Evolutionary conservation across 2,329 filamentous ascomycete genomes (phyloP).

Genomic region (Exserohilum turcica): DNA sequence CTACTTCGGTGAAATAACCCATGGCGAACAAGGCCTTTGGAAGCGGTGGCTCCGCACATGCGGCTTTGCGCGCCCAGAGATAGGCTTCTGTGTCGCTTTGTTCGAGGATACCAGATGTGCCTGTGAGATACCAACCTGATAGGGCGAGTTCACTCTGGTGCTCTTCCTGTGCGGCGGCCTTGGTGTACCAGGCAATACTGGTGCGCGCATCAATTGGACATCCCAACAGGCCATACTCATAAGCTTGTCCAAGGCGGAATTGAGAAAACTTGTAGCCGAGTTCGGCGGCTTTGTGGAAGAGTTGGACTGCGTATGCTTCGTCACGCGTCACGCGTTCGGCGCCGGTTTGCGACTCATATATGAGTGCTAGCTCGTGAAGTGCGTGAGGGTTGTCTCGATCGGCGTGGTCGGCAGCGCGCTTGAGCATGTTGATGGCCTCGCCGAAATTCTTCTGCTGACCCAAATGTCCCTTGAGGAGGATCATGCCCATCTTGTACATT

Average conservation of each 20-base stretch:
- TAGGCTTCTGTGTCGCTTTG: conserved; percentile 97
- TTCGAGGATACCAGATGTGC: conserved; percentile 81
- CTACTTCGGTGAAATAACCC: conserved; percentile 96
- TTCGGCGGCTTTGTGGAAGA: conserved; percentile 85
- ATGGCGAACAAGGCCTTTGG: conserved; percentile 97
- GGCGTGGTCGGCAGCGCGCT: conserved; percentile 86
- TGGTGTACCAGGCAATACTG: conserved; percentile 93
- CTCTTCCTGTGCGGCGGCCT: conserved; percentile 88
- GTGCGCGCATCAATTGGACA: conserved; percentile 80
- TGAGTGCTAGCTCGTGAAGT: conserved; percentile 78
- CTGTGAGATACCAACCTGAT: conserved; percentile 83
- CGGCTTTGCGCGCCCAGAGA: conserved; percentile 94
- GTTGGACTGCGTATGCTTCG: conserved; percentile 75
- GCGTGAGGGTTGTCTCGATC: conserved; percentile 92
- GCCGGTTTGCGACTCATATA: conserved; percentile 70
- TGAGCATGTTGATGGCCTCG: conserved; percentile 90
- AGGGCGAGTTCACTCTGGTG: conserved; percentile 79
- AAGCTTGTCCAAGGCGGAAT: conserved; percentile 83
- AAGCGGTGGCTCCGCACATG: conserved; percentile 72
- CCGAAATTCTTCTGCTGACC: conserved; percentile 81
- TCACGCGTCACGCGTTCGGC: conserved; percentile 72
- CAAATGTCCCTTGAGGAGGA: conserved; percentile 89
- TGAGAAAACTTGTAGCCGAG: conserved; percentile 96
- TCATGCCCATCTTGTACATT: conserved; percentile 99
- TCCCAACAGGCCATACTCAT: conserved; percentile 85